Percentiles rank a stretch among this genome's conserved stretches.
These are phyloP conservation scores for Stygiomarasmius scandens DNA, from an alignment of 1,284 basidiomycete genomes.

Conservation along the genomic window DNA sequence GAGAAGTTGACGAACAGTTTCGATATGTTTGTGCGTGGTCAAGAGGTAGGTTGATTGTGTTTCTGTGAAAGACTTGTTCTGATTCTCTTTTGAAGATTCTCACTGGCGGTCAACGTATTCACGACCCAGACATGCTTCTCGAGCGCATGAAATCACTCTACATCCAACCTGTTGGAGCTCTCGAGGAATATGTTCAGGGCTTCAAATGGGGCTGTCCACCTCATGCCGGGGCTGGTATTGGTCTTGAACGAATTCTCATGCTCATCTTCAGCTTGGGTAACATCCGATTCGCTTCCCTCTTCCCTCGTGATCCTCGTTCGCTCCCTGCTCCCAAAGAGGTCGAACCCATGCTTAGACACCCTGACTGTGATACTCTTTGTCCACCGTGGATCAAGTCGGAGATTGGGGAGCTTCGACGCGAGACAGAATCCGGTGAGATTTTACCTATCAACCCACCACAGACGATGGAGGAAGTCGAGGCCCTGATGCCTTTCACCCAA, in stretches of 20 bases:
- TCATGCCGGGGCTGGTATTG: conserved; percentile 85
- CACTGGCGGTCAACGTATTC: conserved; percentile 98
- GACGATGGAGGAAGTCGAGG: conserved; percentile 3
- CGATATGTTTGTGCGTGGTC: conserved; percentile 99
- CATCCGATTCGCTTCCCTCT: conserved; percentile 90
- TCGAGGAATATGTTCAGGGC: conserved; percentile 91
- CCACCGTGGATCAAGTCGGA: conserved; percentile 2
- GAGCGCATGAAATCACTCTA: conserved; percentile 83
- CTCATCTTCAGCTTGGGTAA: conserved; percentile 93
- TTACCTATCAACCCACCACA: background rate
- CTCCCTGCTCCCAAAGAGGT: background rate
- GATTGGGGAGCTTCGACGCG: background rate
- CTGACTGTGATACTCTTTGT: conserved; percentile 10
- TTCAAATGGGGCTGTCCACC: conserved; percentile 95
- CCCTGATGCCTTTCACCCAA: conserved; percentile 18
- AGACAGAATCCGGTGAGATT: background rate
- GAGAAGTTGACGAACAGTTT: conserved; percentile 94
- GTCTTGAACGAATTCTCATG: conserved; percentile 95
- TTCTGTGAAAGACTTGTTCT: no score
- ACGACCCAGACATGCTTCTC: conserved; percentile 82
- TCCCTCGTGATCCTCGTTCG: conserved; percentile 89
- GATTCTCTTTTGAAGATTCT: conserved; percentile 57
- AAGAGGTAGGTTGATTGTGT: conserved; percentile 52
- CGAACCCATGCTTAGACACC: conserved; percentile 7
- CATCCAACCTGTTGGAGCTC: conserved; percentile 74